Base-by-base conservation (phyloP, 1,139 yeast genomes). In the Blastobotrys serpentis region DNA sequence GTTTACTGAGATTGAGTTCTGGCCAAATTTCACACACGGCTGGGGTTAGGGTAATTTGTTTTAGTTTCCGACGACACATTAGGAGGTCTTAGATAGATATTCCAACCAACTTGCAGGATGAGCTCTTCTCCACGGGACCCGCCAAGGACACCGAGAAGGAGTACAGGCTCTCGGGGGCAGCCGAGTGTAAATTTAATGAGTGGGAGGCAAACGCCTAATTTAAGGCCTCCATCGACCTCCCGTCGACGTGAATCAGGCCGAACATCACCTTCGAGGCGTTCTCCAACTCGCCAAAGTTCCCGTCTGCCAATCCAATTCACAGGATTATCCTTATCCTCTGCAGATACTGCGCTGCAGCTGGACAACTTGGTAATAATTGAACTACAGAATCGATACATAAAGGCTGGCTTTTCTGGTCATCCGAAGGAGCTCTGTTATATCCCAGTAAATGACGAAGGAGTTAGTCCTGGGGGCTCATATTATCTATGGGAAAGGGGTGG, bases 241-340 rank as follows among this genome's bases (percentile, higher is more conserved):
- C 23, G 40, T 4, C 40, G 22, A 19, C 40, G 25, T 36, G 21
- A 33, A 33, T 36, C 40, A 11, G 25, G 23, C 4, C 19, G 40
- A 11, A 14, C 23, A 11, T 36, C 40, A 10, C 40, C 40, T 5
- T 18, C 40, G 4, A 18, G 40, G 5, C 23, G 40, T 5, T 36
- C 40, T 7, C 40, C 40, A 4, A 36, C 23, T 4, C 40, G 40
- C 4, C 25, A 18, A n/a, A 36, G 25, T 36, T 10, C 40, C 3
- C 40, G 40, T 17, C 25, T 36, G 13, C 40, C 40, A 14, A 14
- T 36, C 16, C 40, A 36, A 19, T 36, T 36, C 22, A 19, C 40
- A 10, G 40, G 40, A 7, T 19, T 36, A 19, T 36, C 40, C 3
- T n/a, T 36, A 11, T 36, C 40, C 16, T 36, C 40, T 3, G 40